These are phyloP conservation scores for Talaromyces verruculosus DNA, from an alignment of 2,329 filamentous ascomycete species.

Conservation along the genomic window DNA sequence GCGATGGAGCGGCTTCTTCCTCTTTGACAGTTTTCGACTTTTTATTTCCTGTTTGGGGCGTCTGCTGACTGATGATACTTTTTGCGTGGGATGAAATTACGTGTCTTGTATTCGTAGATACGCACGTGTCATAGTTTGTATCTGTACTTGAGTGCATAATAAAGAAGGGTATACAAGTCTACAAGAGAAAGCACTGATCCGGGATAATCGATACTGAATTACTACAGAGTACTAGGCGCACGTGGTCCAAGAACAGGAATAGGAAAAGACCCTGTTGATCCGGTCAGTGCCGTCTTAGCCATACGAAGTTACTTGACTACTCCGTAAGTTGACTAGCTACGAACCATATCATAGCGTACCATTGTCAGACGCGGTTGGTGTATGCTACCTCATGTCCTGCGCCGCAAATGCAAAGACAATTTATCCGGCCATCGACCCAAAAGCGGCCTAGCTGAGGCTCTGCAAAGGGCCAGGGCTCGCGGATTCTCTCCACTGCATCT, in stretches of 20 bases:
- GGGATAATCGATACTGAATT: no score
- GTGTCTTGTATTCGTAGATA: neutral
- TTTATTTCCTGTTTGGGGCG: neutral
- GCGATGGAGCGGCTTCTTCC: neutral
- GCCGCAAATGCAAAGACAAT: neutral
- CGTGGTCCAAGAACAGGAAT: neutral
- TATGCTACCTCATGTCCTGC: neutral
- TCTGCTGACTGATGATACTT: neutral
- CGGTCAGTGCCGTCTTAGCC: conserved; percentile 5
- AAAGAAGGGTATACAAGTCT: neutral
- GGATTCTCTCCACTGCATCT: conserved; percentile 1
- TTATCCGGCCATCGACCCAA: neutral
- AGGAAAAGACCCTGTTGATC: conserved; percentile 11
- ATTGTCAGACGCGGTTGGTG: neutral
- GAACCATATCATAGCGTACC: neutral
- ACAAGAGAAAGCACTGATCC: neutral
- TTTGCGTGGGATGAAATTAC: neutral
- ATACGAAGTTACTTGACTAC: neutral
- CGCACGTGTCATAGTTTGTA: neutral
- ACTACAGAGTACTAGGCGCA: no score
- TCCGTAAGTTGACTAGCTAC: no score
- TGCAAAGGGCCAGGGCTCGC: neutral
- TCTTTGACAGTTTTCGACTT: neutral
- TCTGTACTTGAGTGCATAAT: neutral
- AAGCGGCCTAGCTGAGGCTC: conserved; percentile 14